Percentiles rank a stretch among this genome's conserved stretches.
phyloP scores from a whole-genome alignment of 768 basidiomycete genomes.

The Suillus sp. region DNA sequence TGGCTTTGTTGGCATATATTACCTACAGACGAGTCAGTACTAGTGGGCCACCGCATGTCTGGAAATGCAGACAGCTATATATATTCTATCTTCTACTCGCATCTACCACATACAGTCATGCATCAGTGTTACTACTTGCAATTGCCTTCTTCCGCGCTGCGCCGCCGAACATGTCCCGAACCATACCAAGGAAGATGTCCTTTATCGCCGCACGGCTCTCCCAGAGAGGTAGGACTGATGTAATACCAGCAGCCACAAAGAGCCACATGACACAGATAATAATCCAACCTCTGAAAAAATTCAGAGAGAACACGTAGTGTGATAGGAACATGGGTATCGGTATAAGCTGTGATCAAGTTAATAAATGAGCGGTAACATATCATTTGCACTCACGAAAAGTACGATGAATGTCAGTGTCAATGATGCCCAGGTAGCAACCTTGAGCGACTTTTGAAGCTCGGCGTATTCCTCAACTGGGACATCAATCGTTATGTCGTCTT shows the following conservation, averaged over 20 bases:
- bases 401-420: slow-evolving; percentile 20
- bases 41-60: no score
- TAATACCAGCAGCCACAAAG: slow-evolving; percentile 20
- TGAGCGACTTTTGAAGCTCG: slow-evolving; percentile 16
- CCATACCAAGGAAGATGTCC: slow-evolving; percentile 15
- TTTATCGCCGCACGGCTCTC: slow-evolving; percentile 20
- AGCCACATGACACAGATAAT: slow-evolving; percentile 22
- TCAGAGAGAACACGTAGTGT: slow-evolving; percentile 20
- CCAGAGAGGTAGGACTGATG: slow-evolving; percentile 22
- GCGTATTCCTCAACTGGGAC: slow-evolving; percentile 13
- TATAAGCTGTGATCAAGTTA: slow-evolving; percentile 16
- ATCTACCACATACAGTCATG: not conserved
- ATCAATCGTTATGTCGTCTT: slow-evolving; percentile 10
- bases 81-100: no score
- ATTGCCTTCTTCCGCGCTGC: not conserved
- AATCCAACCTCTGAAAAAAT: slow-evolving; percentile 23
- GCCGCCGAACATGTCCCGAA: slow-evolving; percentile 13
- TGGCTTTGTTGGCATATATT: no score
- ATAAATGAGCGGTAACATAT: not conserved
- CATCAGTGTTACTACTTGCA: not conserved
- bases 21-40: no score
- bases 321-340: slow-evolving; percentile 24
- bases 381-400: slow-evolving; percentile 15
- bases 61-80: no score
- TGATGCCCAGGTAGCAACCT: slow-evolving; percentile 19